A percentile compares a stretch with the other conserved stretches of the same genome.
Conservation (phyloP, 1,139 yeast genomes). For the Candida sp. region DNA sequence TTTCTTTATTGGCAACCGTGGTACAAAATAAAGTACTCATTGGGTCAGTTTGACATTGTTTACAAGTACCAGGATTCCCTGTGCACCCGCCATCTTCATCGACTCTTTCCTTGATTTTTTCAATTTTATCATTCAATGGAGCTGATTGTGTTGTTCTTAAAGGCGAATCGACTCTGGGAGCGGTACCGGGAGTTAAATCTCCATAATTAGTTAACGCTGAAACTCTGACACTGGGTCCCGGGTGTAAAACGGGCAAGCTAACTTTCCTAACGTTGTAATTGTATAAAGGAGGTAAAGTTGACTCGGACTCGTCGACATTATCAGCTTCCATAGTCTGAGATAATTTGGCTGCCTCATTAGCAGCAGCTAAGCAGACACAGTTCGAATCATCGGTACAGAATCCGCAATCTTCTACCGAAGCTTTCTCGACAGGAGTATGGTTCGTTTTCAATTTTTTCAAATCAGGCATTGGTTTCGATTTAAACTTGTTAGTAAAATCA, state of each 20-base stretch:
- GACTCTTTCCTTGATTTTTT: constrained; percentile 6
- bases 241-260: constrained; percentile 60
- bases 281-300: constrained; percentile 35
- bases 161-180: constrained; percentile 32
- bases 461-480: constrained; percentile 38
- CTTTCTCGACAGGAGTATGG: constrained; percentile 30
- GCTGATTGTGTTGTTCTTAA: constrained; percentile 15
- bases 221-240: constrained; percentile 60
- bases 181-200: constrained; percentile 36
- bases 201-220: constrained; percentile 35
- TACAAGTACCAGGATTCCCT: constrained; percentile 86
- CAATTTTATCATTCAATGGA: constrained; percentile 4
- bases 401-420: constrained; percentile 81
- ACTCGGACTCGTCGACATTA: constrained; percentile 18
- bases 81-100: constrained; percentile 53
- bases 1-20: constrained; percentile 64
- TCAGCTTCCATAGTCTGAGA: constrained; percentile 17
- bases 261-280: constrained; percentile 23
- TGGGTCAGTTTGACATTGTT: constrained; percentile 82
- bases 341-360: constrained; percentile 50
- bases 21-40: constrained; percentile 88
- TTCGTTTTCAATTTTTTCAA: constrained; percentile 23
- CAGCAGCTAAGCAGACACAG: constrained; percentile 88
- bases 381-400: constrained; percentile 92
- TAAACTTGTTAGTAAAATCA: constrained; percentile 54